Conservation (phyloP, 345 rosid genomes). For the Turritis glabra region DNA sequence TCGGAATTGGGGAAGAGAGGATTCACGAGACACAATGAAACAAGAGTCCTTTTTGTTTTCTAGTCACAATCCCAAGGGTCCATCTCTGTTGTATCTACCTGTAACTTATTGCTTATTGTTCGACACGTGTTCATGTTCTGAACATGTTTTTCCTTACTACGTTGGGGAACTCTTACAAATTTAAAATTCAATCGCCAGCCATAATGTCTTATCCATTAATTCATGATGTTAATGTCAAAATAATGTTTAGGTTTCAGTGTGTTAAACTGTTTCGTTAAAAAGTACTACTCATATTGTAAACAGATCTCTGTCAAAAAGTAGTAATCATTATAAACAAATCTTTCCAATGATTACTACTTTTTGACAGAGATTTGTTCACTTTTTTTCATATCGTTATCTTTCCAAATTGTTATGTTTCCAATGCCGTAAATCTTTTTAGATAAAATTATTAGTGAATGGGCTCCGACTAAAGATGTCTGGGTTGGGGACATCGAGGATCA, state of each 20-base stretch:
- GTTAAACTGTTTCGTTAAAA: not conserved
- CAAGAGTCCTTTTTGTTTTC: conserved; percentile 22
- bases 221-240: not conserved
- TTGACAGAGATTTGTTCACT: not conserved
- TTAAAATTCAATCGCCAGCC: not conserved
- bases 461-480: not conserved
- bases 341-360: not conserved
- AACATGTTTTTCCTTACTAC: conserved; percentile 14
- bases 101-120: conserved; percentile 17
- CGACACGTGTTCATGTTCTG: conserved; percentile 26
- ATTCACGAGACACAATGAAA: conserved; percentile 37
- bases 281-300: not conserved
- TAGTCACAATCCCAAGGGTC: conserved; percentile 32
- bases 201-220: conserved; percentile 1
- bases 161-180: conserved; percentile 1
- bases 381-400: not conserved
- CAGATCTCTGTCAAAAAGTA: not conserved
- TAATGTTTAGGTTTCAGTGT: not conserved
- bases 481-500: not conserved
- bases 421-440: not conserved
- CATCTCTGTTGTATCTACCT: conserved; percentile 29
- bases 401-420: not conserved
- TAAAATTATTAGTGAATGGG: not conserved
- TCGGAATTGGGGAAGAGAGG: conserved; percentile 8
- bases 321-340: not conserved